Percentiles rank a stretch among this genome's conserved stretches.
These are phyloP conservation scores for Porphyridium purpureum DNA, from an alignment of 23 red algal genomes.

Conservation along the genomic window DNA sequence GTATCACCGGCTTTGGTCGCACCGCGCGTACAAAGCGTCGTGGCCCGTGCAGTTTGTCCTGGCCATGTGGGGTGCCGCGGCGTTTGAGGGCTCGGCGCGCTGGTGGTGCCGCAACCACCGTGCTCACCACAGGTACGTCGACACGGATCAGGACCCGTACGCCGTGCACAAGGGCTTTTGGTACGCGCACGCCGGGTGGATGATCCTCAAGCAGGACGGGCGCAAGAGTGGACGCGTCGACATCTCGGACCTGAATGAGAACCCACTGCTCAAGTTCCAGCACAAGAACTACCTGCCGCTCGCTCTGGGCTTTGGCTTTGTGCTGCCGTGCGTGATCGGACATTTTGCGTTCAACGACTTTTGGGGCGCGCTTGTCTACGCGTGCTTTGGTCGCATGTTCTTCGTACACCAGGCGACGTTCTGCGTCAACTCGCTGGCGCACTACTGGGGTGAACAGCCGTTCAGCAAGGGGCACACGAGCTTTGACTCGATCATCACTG, in stretches of 20 bases:
- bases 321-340: conserved; percentile 50
- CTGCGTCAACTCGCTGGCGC: conserved; percentile 90
- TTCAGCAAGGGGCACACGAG: conserved; percentile 78
- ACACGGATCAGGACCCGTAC: conserved; percentile 88
- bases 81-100: conserved; percentile 87
- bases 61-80: conserved; percentile 73
- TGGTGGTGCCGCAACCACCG: conserved; percentile 96
- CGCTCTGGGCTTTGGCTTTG: conserved; percentile 77
- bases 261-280: conserved; percentile 66
- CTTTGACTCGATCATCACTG: conserved; percentile 88
- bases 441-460: conserved; percentile 80
- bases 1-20: conserved; percentile 84
- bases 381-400: conserved; percentile 95
- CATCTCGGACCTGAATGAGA: conserved; percentile 80
- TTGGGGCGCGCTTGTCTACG: conserved; percentile 93
- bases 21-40: conserved; percentile 62
- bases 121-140: conserved; percentile 94
- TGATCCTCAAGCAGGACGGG: conserved; percentile 86
- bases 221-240: conserved; percentile 69
- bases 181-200: conserved; percentile 96
- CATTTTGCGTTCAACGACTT: conserved; percentile 69
- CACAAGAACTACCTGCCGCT: conserved; percentile 86
- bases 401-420: conserved; percentile 99
- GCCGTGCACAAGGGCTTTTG: conserved; percentile 94
- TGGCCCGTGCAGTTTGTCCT: conserved; percentile 68